A percentile compares a stretch with the other conserved stretches of the same genome.
These are phyloP conservation scores for Thecaphora frezii DNA, from an alignment of 1,284 basidiomycete species.

Conservation along the genomic window DNA sequence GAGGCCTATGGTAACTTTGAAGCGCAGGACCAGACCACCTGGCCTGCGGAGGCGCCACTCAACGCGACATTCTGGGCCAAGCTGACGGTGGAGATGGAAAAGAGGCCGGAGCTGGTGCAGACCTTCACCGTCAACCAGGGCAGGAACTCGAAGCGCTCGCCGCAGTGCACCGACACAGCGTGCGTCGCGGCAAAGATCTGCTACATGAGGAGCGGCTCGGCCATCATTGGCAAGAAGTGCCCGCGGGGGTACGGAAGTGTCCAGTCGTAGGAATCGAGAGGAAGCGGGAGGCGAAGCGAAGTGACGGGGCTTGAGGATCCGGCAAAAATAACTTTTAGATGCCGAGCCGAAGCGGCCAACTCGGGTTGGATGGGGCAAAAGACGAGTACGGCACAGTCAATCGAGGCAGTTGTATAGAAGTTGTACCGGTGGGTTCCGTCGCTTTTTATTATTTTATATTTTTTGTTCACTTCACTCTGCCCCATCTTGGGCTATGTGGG, in stretches of 20 bases:
- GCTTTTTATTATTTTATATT: no score
- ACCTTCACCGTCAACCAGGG: slow-evolving; percentile 73
- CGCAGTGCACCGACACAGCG: slow-evolving; percentile 65
- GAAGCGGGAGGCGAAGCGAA: no score
- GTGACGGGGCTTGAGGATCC: no score
- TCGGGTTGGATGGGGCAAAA: no score
- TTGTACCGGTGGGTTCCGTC: no score
- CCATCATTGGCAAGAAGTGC: slow-evolving; percentile 68
- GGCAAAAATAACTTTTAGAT: no score
- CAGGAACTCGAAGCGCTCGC: slow-evolving; percentile 65
- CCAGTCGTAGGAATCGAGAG: slow-evolving; percentile 63
- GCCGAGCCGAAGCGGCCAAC: no score
- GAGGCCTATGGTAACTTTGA: slow-evolving; percentile 68
- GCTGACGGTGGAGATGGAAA: slow-evolving; percentile 74
- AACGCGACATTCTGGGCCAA: slow-evolving; percentile 83
- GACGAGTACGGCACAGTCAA: no score
- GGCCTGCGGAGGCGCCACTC: slow-evolving; percentile 71
- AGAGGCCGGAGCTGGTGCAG: slow-evolving; percentile 67
- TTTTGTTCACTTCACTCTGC: no score
- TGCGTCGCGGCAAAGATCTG: slow-evolving; percentile 73
- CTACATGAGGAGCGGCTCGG: slow-evolving; percentile 73
- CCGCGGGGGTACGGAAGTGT: slow-evolving; percentile 69
- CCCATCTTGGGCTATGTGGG: no score
- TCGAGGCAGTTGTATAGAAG: no score
- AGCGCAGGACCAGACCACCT: slow-evolving; percentile 54